Base-by-base conservation (phyloP, 1,284 basidiomycete species). In the Taiwanofungus camphoratus region DNA sequence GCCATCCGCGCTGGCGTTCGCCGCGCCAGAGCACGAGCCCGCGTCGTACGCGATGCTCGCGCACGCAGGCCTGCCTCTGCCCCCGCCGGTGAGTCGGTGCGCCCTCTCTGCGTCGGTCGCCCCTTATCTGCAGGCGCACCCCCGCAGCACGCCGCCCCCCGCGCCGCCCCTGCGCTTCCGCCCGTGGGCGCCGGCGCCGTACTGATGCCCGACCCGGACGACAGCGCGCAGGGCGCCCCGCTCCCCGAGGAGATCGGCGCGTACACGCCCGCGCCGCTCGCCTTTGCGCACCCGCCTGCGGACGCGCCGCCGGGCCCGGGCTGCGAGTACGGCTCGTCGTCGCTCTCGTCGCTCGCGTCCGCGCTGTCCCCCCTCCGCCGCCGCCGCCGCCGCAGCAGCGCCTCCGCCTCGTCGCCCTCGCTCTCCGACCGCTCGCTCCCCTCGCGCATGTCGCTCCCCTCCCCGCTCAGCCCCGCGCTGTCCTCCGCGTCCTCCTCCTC, bases 371-470 rank as follows among this genome's bases (percentile, higher is more conserved):
- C 38, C 26, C 16, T 5, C 26, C 20, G 16, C n/a, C 26, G 22
- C 20, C 20, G 20, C 30, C 19, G 24, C 21, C 9, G 30, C 7
- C 30, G 19, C 22, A 13, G n/a, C 24, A 26, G 13, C 39, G 24
- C 21, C 27, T 19, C 33, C 22, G 45, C 36, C 26, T 41, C 41
- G 34, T 58, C 55, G 15, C 52, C 56, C 18, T 43, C 55, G 34
- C 49, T 51, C 31, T 50, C 58, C 19, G 50, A 55, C 39, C 38
- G 44, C 45, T 51, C 52, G 24, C 26, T 27, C 1, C 40, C 21
- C 15, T 55, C 50, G 5, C 46, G 45, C 19, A 32, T 35, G 5
- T 38, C 37, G 41, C 34, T 23, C 41, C 39, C 44, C 24, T 53
- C 52, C 33, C 32, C 44, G 6, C 35, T 33, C 41, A 49, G 48